Conservation (phyloP, 2,329 filamentous ascomycete species). For the Tothia fuscella region DNA sequence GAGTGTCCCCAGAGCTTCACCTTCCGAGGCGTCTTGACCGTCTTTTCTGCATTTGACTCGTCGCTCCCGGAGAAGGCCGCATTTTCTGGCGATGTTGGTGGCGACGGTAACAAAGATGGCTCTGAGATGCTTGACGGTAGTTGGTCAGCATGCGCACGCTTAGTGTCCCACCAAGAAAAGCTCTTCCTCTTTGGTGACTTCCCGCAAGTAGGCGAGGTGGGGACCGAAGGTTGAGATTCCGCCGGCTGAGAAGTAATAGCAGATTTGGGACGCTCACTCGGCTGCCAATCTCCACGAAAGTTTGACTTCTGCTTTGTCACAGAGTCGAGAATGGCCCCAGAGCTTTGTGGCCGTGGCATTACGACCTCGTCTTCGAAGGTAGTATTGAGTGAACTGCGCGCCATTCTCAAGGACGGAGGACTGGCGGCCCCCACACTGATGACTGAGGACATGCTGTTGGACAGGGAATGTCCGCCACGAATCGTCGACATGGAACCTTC, state of each 20-base stretch:
- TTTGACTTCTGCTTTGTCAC: constrained; percentile 14
- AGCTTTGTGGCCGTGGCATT: constrained; percentile 49
- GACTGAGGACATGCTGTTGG: constrained; percentile 69
- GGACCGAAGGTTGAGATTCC: constrained; percentile 14
- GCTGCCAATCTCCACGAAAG: constrained; percentile 15
- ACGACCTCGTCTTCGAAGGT: constrained; percentile 29
- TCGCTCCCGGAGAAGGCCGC: constrained; percentile 12
- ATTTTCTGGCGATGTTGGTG: constrained; percentile 3
- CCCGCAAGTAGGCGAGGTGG: constrained; percentile 12
- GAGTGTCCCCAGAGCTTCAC: constrained; percentile 63
- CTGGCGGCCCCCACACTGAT: constrained; percentile 46
- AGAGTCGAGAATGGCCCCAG: constrained; percentile 53
- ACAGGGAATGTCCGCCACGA: constrained; percentile 56
- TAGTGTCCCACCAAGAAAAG: constrained; percentile 10
- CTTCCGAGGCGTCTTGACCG: constrained; percentile 49
- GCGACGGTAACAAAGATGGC: constrained; percentile 8
- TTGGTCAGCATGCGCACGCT: constrained; percentile 1
- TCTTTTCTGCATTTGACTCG: constrained; percentile 25
- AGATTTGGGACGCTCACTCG: constrained; percentile 26
- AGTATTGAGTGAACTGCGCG: constrained; percentile 26
- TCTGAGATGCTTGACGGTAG: constrained; percentile 7
- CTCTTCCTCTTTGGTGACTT: constrained; percentile 7
- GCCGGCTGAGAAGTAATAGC: constrained; percentile 18
- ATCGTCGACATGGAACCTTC: constrained; percentile 62
- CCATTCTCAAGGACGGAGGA: constrained; percentile 30